Conservation (phyloP, 2,329 filamentous ascomycete species). For the Phyllosticta citribraziliensis region DNA sequence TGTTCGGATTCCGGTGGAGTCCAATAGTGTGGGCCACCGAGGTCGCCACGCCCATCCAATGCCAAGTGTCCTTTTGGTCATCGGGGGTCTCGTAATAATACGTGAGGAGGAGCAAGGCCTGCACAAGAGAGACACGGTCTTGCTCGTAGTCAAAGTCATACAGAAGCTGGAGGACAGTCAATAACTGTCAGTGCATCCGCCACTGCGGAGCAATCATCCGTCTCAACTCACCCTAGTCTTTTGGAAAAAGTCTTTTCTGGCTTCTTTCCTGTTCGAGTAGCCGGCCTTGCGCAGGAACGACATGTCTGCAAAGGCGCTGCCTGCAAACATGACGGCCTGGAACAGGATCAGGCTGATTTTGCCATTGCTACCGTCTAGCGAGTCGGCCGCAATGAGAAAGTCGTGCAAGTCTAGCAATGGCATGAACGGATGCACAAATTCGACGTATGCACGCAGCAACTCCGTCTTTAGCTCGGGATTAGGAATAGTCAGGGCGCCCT, state of each 20-base stretch:
- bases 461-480: conserved; percentile 62
- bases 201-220: not conserved
- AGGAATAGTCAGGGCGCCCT: conserved; percentile 75
- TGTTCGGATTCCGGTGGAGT: conserved; percentile 74
- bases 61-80: conserved; percentile 96
- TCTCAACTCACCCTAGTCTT: conserved; percentile 61
- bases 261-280: conserved; percentile 66
- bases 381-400: conserved; percentile 51
- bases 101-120: conserved; percentile 82
- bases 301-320: conserved; percentile 79
- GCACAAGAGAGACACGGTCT: conserved; percentile 79
- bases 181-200: conserved; percentile 1
- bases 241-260: conserved; percentile 80
- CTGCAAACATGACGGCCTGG: conserved; percentile 91
- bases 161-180: conserved; percentile 47
- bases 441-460: conserved; percentile 69
- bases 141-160: conserved; percentile 95
- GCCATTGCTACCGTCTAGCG: conserved; percentile 57
- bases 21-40: conserved; percentile 90
- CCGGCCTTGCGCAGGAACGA: conserved; percentile 66
- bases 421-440: conserved; percentile 93
- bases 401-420: conserved; percentile 64
- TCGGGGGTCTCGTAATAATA: conserved; percentile 97
- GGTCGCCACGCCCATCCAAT: conserved; percentile 96
- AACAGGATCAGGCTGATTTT: conserved; percentile 79